Evolutionary conservation across 2,329 filamentous ascomycete genomes (phyloP), one percentile per base, ranked within the genome.

Genomic region (Calycina herbarum): DNA sequence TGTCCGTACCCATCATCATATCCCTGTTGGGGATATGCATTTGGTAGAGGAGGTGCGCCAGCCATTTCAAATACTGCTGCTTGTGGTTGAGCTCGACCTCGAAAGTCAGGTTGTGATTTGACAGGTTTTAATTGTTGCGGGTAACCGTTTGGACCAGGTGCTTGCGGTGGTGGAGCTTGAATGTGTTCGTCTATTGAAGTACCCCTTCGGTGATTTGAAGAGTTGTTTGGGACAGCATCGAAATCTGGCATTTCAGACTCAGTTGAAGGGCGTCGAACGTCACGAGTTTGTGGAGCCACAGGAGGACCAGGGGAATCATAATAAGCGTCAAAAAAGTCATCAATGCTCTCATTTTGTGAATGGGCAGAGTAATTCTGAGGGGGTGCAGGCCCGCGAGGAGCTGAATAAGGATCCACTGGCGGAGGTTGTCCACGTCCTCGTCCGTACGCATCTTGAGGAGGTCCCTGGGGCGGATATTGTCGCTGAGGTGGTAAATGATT

Each of bases 31-130:
- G 80, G 11, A 27, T 70, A 72, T n/a, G 64, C 66, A 67, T 67
- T 68, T 42, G 88, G 87, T 35, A 88, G 77, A 2, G 82, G 79
- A 27, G 86, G 86, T 24, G 82, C 81, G 70, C 91, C 88, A 31
- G 86, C 87, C 83, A 94, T 89, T 73, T 93, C 91, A 70, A 93
- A 93, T 1, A 91, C 83, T 8, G 90, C 90, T 2, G 86, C 82
- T 71, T 91, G 86, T 3, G 85, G 83, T 69, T 87, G 83, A 15
- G 69, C 72, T 65, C 66, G 67, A 54, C 68, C 71, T 42, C 85
- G 82, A 65, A 90, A 78, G 73, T 90, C 85, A 35, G 89, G 88
- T 73, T 91, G 89, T 11, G 89, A 91, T 69, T 88, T 88, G 17
- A 87, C 86, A 66, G 84, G 83, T 66, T 81, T 85, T 61, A 89